Conservation (phyloP, 495 filamentous ascomycete genomes). For the Talaromyces ruber region DNA sequence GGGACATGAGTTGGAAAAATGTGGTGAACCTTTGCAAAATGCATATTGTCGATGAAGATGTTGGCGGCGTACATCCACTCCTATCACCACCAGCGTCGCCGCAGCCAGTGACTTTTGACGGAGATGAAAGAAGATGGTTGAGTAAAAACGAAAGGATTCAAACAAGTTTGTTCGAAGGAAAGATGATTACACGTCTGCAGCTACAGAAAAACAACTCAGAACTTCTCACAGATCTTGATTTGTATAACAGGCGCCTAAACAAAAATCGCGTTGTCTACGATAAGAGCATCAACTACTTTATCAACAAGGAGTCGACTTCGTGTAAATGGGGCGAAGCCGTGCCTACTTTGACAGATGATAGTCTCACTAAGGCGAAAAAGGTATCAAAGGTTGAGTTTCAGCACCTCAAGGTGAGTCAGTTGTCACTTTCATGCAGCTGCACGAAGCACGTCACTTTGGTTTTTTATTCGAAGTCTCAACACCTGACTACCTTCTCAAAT, state of each 20-base stretch:
- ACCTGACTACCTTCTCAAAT: neutral
- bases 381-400: neutral
- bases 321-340: neutral
- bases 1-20: constrained; percentile 48
- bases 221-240: constrained; percentile 18
- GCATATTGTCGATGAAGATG: constrained; percentile 12
- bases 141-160: neutral
- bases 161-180: neutral
- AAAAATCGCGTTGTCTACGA: constrained; percentile 18
- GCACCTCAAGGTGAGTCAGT: neutral
- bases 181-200: neutral
- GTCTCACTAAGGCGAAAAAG: neutral
- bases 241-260: constrained; percentile 7
- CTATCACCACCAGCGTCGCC: neutral
- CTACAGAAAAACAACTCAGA: neutral
- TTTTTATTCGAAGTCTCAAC: neutral
- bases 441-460: neutral
- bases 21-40: constrained; percentile 50
- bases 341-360: neutral
- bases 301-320: neutral
- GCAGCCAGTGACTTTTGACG: neutral
- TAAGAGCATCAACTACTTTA: neutral
- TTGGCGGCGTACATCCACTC: neutral
- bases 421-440: neutral
- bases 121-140: neutral